Base-by-base conservation (phyloP, 129 eudicot genomes). In the Ambrosia artemisiifolia region DNA sequence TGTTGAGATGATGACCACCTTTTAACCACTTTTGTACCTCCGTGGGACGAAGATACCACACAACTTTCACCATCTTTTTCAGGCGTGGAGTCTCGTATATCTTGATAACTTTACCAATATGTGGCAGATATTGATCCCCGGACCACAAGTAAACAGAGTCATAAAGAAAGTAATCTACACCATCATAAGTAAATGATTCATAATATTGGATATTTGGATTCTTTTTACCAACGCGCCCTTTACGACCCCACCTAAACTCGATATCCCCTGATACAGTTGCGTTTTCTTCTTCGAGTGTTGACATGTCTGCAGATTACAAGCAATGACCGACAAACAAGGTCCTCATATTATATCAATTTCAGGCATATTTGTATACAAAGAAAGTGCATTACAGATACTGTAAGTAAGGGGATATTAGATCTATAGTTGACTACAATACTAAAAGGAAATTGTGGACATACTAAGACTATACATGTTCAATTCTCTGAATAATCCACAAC, bases 31-130 rank as follows among this genome's bases (percentile, higher is more conserved):
- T 13, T n/a, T 35, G 64, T 36, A 87, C 59, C 44, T 87, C 88
- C 12, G 24, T 28, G 24, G 96, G 91, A 57, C 81, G 83, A 34
- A 90, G 74, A 85, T 85, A 87, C 96, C 96, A 90, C 42, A 87
- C 81, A 10, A 83, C 50, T 51, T 85, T 85, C 51, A 85, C 85
- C 73, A 35, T 70, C 79, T 83, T 90, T 32, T 78, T 70, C 38
- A 44, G 82, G 61, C 19, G 72, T 47, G 66, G 44, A 0, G 78
- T 73, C 77, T 90, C 91, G 71, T 83, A 90, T 38, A 87, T 81
- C 46, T 82, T 73, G 33, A 85, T 67, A n/a, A 90, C 76, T 81
- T 83, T 90, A 46, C 84, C 94, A 57, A 90, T 87, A 75, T 76
- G 40, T 16, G 90, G 88, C 60, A 67, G 74, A 7, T 19, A 42